Conservation (phyloP, 768 basidiomycete genomes). For the Candolleomyces aberdarensis region DNA sequence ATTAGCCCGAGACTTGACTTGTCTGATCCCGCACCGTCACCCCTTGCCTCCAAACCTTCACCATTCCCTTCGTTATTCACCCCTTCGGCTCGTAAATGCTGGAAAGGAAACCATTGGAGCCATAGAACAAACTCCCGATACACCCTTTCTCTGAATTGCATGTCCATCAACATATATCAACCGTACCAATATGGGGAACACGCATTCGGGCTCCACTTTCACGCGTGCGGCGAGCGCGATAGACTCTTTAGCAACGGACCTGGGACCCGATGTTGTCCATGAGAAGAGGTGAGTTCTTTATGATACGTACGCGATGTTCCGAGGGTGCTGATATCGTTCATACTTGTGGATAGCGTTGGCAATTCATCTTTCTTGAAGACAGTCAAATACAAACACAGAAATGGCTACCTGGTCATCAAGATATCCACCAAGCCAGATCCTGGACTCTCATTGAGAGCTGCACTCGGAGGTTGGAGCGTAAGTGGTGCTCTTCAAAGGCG, state of each 20-base stretch:
- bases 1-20: constrained; percentile 28
- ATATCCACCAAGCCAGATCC: constrained; percentile 96
- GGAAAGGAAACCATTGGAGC: too few species aligned
- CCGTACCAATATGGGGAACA: constrained; percentile 63
- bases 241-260: constrained; percentile 88
- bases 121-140: not conserved
- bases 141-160: not conserved
- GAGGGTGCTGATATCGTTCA: not conserved
- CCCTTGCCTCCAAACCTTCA: too few species aligned
- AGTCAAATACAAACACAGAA: constrained; percentile 81
- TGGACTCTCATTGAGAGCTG: constrained; percentile 70
- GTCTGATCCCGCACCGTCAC: too few species aligned
- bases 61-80: too few species aligned
- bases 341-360: constrained; percentile 46
- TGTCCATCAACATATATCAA: too few species aligned
- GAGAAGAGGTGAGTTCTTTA: constrained; percentile 72
- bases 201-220: constrained; percentile 65
- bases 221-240: constrained; percentile 76
- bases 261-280: constrained; percentile 83
- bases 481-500: constrained; percentile 13
- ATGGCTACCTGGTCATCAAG: constrained; percentile 87
- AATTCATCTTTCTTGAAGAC: constrained; percentile 75
- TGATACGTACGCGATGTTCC: not conserved
- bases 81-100: too few species aligned
- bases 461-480: constrained; percentile 76